These are phyloP conservation scores for Trichosporon coremiiforme DNA, from an alignment of 1,284 basidiomycete genomes.

Conservation along the genomic window DNA sequence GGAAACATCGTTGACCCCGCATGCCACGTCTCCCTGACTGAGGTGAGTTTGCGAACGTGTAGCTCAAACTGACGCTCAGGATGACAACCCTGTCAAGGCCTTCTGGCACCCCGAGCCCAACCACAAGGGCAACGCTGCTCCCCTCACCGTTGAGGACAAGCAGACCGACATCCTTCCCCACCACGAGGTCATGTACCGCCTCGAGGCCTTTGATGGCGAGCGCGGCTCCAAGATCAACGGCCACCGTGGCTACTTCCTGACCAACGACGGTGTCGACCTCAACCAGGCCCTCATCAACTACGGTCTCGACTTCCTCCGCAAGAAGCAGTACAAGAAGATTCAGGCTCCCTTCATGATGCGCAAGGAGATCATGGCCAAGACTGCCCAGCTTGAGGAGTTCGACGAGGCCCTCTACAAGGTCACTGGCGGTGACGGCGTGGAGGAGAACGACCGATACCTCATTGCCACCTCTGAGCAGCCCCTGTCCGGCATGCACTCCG, in stretches of 20 bases:
- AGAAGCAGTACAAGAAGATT: slow-evolving; percentile 84
- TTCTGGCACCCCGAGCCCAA: slow-evolving; percentile 86
- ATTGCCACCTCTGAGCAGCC: slow-evolving; percentile 99
- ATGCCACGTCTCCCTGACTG: slow-evolving; percentile 82
- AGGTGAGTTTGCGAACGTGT: slow-evolving; percentile 62
- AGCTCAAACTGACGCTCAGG: slow-evolving; percentile 58
- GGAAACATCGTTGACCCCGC: slow-evolving; percentile 91
- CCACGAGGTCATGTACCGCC: slow-evolving; percentile 89
- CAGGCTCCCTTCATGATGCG: slow-evolving; percentile 99
- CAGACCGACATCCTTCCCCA: slow-evolving; percentile 80
- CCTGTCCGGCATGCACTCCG: slow-evolving; percentile 90
- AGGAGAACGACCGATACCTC: slow-evolving; percentile 96
- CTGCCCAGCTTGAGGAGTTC: slow-evolving; percentile 95
- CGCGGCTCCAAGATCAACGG: slow-evolving; percentile 91
- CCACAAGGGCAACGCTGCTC: slow-evolving; percentile 58
- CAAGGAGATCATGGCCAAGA: slow-evolving; percentile 95
- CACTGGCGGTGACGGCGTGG: slow-evolving; percentile 61
- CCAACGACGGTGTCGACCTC: slow-evolving; percentile 92
- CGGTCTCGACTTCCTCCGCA: slow-evolving; percentile 88
- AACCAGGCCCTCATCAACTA: slow-evolving; percentile 97
- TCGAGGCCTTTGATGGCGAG: slow-evolving; percentile 95
- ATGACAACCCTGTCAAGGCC: slow-evolving; percentile 80
- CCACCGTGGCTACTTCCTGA: slow-evolving; percentile 95
- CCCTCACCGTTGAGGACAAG: slow-evolving; percentile 63
- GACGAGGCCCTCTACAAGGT: slow-evolving; percentile 99